phyloP scores from a whole-genome alignment of 805 yeast genomes.

The Starmerella tilneyi region DNA sequence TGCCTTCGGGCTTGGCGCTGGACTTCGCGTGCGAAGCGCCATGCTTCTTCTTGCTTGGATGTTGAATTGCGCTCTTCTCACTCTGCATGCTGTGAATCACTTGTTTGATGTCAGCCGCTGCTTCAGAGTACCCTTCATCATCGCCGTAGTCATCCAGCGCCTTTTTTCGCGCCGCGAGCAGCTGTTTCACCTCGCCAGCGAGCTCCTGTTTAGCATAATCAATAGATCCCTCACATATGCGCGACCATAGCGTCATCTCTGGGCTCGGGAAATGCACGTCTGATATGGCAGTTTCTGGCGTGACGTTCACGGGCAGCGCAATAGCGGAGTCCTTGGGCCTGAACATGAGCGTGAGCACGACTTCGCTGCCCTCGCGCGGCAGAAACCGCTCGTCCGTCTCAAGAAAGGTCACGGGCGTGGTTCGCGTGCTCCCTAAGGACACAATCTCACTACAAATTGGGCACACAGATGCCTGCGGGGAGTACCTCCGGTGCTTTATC shows the following conservation, averaged over 20 bases:
- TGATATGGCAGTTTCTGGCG: background rate
- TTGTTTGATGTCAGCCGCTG: conserved; percentile 13
- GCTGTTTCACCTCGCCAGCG: conserved; percentile 47
- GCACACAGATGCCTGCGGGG: conserved; percentile 20
- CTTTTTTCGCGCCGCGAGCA: conserved; percentile 43
- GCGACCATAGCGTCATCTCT: conserved; percentile 39
- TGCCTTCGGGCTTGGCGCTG: background rate
- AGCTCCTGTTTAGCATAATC: conserved; percentile 46
- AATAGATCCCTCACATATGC: conserved; percentile 59
- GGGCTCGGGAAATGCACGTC: conserved; percentile 28
- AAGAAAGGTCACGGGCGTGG: conserved; percentile 22
- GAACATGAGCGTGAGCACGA: conserved; percentile 21
- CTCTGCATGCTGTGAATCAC: conserved; percentile 5
- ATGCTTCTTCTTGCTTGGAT: background rate
- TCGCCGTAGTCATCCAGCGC: conserved; percentile 33
- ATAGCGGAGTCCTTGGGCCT: conserved; percentile 12
- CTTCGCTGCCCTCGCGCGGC: conserved; percentile 24
- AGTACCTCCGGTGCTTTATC: conserved; percentile 51
- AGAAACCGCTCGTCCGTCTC: conserved; percentile 15
- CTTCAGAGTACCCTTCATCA: conserved; percentile 23
- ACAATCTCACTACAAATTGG: conserved; percentile 24
- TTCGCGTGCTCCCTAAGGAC: conserved; percentile 1
- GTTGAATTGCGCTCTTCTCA: background rate
- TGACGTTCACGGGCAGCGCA: conserved; percentile 18
- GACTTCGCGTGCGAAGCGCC: background rate